Conservation (phyloP, 768 basidiomycete genomes). For the Phaeotremella skinneri region DNA sequence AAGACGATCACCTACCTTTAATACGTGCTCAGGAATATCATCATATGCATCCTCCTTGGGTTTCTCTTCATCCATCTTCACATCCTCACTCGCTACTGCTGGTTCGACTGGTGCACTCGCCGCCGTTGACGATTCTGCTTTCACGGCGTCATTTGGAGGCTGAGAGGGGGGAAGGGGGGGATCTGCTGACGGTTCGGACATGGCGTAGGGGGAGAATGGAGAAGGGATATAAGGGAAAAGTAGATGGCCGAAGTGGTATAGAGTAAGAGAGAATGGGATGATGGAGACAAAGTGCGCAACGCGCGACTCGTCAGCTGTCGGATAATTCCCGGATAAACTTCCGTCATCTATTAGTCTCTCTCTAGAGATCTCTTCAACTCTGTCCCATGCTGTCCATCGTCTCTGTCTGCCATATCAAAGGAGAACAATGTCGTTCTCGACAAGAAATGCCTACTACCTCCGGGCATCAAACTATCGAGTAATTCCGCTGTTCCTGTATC, state of each 20-base stretch:
- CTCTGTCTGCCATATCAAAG: background rate
- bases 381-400: background rate
- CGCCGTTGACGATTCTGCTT: slow-evolving; percentile 3
- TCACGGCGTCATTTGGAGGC: slow-evolving; percentile 1
- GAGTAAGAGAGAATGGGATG: too few relatives aligned
- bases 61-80: slow-evolving; percentile 41
- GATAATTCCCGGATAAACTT: background rate
- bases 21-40: slow-evolving; percentile 86
- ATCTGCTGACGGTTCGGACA: slow-evolving; percentile 43
- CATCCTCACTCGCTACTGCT: slow-evolving; percentile 31
- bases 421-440: slow-evolving; percentile 62
- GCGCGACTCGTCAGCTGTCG: background rate
- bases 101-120: slow-evolving; percentile 2
- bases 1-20: slow-evolving; percentile 56
- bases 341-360: too few relatives aligned
- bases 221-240: background rate
- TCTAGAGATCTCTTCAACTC: background rate
- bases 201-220: slow-evolving; percentile 5
- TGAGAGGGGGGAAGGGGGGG: slow-evolving; percentile 19
- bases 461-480: slow-evolving; percentile 70
- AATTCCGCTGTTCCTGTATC: slow-evolving; percentile 80
- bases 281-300: background rate
- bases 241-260: background rate
- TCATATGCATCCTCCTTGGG: slow-evolving; percentile 68
- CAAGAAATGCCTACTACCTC: slow-evolving; percentile 77